Conservation (phyloP, 139 green algal genomes). For the Haematococcus lacustris region DNA sequence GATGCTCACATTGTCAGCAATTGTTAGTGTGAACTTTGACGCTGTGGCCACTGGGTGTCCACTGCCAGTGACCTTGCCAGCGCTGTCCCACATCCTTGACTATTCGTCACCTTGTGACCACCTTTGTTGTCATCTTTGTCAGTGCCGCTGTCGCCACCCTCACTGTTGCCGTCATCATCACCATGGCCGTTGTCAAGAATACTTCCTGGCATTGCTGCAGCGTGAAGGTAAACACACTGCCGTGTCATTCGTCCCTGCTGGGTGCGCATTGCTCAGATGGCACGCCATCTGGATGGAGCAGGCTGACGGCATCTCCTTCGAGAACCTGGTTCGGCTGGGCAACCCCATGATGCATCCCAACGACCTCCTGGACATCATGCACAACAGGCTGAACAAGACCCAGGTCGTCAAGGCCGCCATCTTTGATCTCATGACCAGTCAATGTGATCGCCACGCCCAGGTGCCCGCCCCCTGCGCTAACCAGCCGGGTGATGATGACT, state of each 20-base stretch:
- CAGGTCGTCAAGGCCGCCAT: slow-evolving; percentile 33
- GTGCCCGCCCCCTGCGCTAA: background rate
- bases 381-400: slow-evolving; percentile 39
- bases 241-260: background rate
- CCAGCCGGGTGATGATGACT: too few species aligned
- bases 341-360: slow-evolving; percentile 1
- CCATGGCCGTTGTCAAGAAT: too few species aligned
- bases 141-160: too few species aligned
- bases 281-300: slow-evolving; percentile 37
- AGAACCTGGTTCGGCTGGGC: slow-evolving; percentile 38
- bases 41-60: too few species aligned
- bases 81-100: too few species aligned
- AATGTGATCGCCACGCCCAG: slow-evolving; percentile 50
- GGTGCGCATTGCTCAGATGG: slow-evolving; percentile 19
- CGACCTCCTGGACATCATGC: slow-evolving; percentile 29
- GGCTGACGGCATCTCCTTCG: slow-evolving; percentile 31
- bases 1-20: too few species aligned
- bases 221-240: background rate
- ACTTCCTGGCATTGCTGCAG: too few species aligned
- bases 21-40: too few species aligned
- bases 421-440: slow-evolving; percentile 55
- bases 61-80: too few species aligned
- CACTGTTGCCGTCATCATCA: too few species aligned
- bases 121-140: too few species aligned
- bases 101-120: too few species aligned